Evolutionary conservation across 2,329 filamentous ascomycete species (phyloP).

Genomic region (Colletotrichum neosansevieriae): DNA sequence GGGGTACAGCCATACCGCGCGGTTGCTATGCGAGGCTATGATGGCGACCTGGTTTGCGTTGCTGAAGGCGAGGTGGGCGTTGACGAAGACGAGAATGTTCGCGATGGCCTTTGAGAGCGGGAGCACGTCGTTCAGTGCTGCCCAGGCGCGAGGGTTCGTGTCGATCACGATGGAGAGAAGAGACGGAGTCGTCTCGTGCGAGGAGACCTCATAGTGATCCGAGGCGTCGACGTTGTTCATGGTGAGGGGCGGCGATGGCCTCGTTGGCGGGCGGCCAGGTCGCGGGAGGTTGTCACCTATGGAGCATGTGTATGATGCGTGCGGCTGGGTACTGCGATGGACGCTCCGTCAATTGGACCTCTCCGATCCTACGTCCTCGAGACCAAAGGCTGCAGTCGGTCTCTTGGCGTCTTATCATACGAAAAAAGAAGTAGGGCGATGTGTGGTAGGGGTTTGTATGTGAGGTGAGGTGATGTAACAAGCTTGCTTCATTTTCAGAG

Average conservation of each 20-base stretch:
- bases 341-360: conserved; percentile 14
- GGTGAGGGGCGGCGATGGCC: conserved; percentile 42
- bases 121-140: conserved; percentile 78
- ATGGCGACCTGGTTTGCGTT: conserved; percentile 94
- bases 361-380: conserved; percentile 22
- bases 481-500: conserved; percentile 27
- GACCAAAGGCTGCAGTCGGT: neutral
- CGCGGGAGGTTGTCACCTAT: conserved; percentile 28
- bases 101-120: conserved; percentile 87
- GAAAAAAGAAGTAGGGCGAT: conserved; percentile 12
- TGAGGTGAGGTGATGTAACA: conserved; percentile 27
- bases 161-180: conserved; percentile 93
- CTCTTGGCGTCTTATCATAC: conserved; percentile 28
- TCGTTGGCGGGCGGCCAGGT: conserved; percentile 35
- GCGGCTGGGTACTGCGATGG: neutral
- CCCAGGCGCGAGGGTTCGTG: conserved; percentile 96
- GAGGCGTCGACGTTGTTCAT: conserved; percentile 71
- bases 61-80: conserved; percentile 94
- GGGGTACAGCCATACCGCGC: conserved; percentile 92
- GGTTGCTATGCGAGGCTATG: conserved; percentile 88
- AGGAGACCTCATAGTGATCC: conserved; percentile 69
- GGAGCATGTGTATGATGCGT: conserved; percentile 25
- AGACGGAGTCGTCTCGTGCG: conserved; percentile 74
- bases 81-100: conserved; percentile 93
- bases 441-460: conserved; percentile 25